A percentile compares a stretch with the other conserved stretches of the same genome.
phyloP scores from a whole-genome alignment of 2,329 filamentous ascomycete species.

The Fusarium chlamydosporum region DNA sequence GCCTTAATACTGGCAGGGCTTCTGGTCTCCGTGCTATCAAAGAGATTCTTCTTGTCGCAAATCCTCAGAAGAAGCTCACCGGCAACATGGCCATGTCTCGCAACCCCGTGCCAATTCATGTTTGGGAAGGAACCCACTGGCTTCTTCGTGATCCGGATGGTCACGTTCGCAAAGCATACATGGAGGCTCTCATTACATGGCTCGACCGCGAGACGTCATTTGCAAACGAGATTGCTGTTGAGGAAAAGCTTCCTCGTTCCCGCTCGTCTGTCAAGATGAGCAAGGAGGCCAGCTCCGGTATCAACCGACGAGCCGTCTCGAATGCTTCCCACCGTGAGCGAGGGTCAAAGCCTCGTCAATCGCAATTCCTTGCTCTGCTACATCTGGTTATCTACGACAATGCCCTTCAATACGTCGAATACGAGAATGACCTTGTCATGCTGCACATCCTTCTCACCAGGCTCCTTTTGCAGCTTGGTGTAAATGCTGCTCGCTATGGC shows the following conservation, averaged over 20 bases:
- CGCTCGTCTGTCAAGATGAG: constrained; percentile 60
- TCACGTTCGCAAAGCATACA: constrained; percentile 85
- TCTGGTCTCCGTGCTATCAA: constrained; percentile 84
- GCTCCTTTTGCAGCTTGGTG: constrained; percentile 81
- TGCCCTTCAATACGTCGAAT: constrained; percentile 78
- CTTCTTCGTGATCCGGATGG: constrained; percentile 84
- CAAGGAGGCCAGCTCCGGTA: constrained; percentile 56
- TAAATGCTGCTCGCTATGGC: constrained; percentile 84
- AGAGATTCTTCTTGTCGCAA: constrained; percentile 85
- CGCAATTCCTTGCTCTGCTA: constrained; percentile 84
- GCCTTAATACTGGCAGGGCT: constrained; percentile 68
- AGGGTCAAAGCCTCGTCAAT: constrained; percentile 63
- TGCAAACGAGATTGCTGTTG: constrained; percentile 73
- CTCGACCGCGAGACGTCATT: constrained; percentile 82
- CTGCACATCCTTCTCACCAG: constrained; percentile 82
- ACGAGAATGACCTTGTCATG: constrained; percentile 80
- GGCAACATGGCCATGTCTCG: constrained; percentile 76
- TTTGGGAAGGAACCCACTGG: constrained; percentile 98
- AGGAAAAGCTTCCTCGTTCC: constrained; percentile 66
- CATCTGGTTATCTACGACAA: constrained; percentile 93
- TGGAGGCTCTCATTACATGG: constrained; percentile 87
- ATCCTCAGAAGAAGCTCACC: constrained; percentile 71
- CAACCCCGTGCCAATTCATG: constrained; percentile 81
- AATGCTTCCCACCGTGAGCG: constrained; percentile 75
- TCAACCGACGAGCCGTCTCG: constrained; percentile 76